phyloP scores from a whole-genome alignment of 2,329 filamentous ascomycete genomes.

The Beauveria australis region DNA sequence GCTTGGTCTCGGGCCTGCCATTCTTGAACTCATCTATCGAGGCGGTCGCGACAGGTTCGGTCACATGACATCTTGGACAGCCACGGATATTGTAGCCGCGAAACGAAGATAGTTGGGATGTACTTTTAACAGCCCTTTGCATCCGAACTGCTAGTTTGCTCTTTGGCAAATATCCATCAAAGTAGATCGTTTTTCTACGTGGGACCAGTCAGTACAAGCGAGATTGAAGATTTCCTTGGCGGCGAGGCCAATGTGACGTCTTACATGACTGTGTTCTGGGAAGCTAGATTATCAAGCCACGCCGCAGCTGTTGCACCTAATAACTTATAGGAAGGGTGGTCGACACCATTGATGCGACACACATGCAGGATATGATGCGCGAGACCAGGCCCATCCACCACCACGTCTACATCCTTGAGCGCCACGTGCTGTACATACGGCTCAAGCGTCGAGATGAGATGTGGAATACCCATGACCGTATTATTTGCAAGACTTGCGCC shows the following conservation, averaged over 20 bases:
- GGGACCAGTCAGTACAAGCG: slow-evolving; percentile 8
- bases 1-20: slow-evolving; percentile 21
- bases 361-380: slow-evolving; percentile 64
- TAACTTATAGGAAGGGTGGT: slow-evolving; percentile 54
- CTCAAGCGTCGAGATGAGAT: slow-evolving; percentile 43
- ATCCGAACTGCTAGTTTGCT: slow-evolving; percentile 57
- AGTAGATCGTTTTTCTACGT: slow-evolving; percentile 61
- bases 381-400: slow-evolving; percentile 72
- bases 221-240: slow-evolving; percentile 1
- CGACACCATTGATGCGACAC: slow-evolving; percentile 41
- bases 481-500: background rate
- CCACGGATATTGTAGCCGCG: slow-evolving; percentile 22
- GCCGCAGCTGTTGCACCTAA: slow-evolving; percentile 49
- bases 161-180: slow-evolving; percentile 72
- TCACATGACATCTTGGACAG: slow-evolving; percentile 18
- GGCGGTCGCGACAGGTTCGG: slow-evolving; percentile 5
- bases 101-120: slow-evolving; percentile 46
- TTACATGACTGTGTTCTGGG: slow-evolving; percentile 55
- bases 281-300: slow-evolving; percentile 55
- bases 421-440: slow-evolving; percentile 38
- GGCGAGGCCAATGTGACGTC: slow-evolving; percentile 13
- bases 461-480: slow-evolving; percentile 49
- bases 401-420: slow-evolving; percentile 35
- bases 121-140: slow-evolving; percentile 49
- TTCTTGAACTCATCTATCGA: slow-evolving; percentile 19